Evolutionary conservation across 441 rosid species (phyloP).

Genomic region (Daphne laureola): DNA sequence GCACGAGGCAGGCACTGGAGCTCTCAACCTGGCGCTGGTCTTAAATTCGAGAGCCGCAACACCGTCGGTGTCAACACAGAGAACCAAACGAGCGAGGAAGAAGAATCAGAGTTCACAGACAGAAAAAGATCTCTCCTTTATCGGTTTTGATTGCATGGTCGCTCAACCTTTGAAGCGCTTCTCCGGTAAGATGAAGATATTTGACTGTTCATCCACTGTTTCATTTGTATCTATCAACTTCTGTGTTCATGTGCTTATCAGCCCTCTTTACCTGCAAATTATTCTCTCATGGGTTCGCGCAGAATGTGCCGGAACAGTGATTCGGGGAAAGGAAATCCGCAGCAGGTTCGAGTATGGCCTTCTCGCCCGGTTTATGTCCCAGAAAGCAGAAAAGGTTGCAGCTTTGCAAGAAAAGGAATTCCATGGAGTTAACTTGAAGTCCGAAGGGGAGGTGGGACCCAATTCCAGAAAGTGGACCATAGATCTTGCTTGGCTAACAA

Average conservation of each 20-base stretch:
- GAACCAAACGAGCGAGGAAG: too few species aligned
- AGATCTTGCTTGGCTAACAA: slow-evolving; percentile 76
- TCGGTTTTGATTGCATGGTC: background rate
- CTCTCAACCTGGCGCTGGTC: too few species aligned
- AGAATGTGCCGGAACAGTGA: too few species aligned
- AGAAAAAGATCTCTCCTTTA: too few species aligned
- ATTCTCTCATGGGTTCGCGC: too few species aligned
- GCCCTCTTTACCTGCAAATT: background rate
- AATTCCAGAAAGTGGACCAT: slow-evolving; percentile 41
- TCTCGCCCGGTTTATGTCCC: too few species aligned
- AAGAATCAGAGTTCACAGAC: too few species aligned
- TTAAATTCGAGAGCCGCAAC: too few species aligned
- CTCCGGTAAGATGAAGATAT: background rate
- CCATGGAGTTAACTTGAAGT: slow-evolving; percentile 23
- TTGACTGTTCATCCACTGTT: background rate
- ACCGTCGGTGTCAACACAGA: too few species aligned
- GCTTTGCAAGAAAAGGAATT: slow-evolving; percentile 18
- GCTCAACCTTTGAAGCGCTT: background rate
- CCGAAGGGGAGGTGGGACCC: slow-evolving; percentile 13
- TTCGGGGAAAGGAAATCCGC: too few species aligned
- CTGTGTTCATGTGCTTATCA: background rate
- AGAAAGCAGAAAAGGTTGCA: background rate
- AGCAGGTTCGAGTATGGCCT: too few species aligned
- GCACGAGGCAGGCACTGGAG: too few species aligned
- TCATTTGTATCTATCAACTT: background rate